Base-by-base conservation (phyloP, 129 eudicot species). In the Heracleum sosnowskyi region DNA sequence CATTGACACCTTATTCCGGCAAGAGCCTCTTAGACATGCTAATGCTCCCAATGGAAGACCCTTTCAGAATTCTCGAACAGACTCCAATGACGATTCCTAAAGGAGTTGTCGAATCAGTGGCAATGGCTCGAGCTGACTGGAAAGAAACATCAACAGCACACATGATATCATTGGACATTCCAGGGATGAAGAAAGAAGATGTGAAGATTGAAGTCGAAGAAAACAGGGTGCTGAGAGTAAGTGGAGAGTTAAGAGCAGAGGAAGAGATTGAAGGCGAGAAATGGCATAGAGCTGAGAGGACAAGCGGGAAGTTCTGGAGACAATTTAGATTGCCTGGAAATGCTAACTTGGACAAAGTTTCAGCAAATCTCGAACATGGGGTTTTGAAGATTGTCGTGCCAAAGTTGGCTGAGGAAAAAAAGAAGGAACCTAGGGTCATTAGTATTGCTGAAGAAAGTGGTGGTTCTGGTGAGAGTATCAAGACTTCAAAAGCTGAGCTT, bases 271-370 rank as follows among this genome's bases (percentile, higher is more conserved):
- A 80, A 20, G 88, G 83, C 0, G 91, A 87, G 35, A 85, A 80
- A 49, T 87, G 91, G 91, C 91, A 87, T 20, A 57, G 88, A 37
- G 91, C 82, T 34, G 91, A 87, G 77, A 84, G 91, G 83, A 76
- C 81, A 1, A 82, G 80, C n/a, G 91, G 88, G 1, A 84, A 80
- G 76, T 87, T 87, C 39, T 84, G 84, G 91, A 82, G 91, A 79
- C 89, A 83, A 77, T 88, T 88, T 34, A 73, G 87, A 60, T 78
- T 88, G 80, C 92, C 92, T 36, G 88, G 35, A 2, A 83, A 79
- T 69, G 92, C 82, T 4, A 82, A 86, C 29, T 11, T 88, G 87
- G 92, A 88, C 33, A 77, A 69, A 36, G 71, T 83, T 10, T 76
- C 7, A 37, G 92, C 87, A 5, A 73, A 62, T 33, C 81, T 87